Evolutionary conservation across 2,329 filamentous ascomycete genomes (phyloP), one percentile per base, ranked within the genome.

Genomic region (Trichoderma sp.): DNA sequence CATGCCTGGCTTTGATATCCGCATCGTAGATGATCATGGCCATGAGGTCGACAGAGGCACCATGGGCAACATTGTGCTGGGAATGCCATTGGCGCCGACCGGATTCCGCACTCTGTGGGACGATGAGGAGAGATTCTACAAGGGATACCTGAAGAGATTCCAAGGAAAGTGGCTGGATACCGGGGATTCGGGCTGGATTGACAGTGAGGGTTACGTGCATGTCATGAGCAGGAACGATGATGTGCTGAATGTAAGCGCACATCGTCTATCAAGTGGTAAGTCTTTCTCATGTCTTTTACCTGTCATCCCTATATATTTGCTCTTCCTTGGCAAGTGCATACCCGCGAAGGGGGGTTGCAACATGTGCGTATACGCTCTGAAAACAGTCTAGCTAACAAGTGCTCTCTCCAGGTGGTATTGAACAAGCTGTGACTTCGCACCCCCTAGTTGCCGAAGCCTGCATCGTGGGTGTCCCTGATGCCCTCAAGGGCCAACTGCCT

Each of bases 221-320:
- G 86, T 90, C 72, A 89, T 89, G 87, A 85, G 85, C 48, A 80
- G 87, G 48, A 84, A 82, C 35, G 94, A 97, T 80, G 94, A 97
- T 77, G 90, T 97, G 69, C 93, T 97, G 75, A 97, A 97, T 75
- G 94, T 97, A n/a, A 94, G 93, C 48, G 93, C 94, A 5, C 94
- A 97, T 80, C 87, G 94, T 15, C 89, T 97, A 70, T 94, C 91
- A 70, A 97, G 93, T 12, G 92, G 91, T 91, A 82, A 73, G 84
- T 78, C 27, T 3, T 50, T 12, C 57, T n/a, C 10, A 57, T 37
- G 1, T 0, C 3, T 17, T 37, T 15, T 15, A n/a, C n/a, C n/a
- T n/a, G 3, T 2, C 3, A 15, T 17, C 5, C 25, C 17, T 32
- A n/a, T 17, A 5, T 15, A n/a, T 5, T 25, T 17, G 7, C 35